Evolutionary conservation across 139 green algal genomes (phyloP), one percentile per base, ranked within the genome.

Genomic region (Dunaliella sp.): DNA sequence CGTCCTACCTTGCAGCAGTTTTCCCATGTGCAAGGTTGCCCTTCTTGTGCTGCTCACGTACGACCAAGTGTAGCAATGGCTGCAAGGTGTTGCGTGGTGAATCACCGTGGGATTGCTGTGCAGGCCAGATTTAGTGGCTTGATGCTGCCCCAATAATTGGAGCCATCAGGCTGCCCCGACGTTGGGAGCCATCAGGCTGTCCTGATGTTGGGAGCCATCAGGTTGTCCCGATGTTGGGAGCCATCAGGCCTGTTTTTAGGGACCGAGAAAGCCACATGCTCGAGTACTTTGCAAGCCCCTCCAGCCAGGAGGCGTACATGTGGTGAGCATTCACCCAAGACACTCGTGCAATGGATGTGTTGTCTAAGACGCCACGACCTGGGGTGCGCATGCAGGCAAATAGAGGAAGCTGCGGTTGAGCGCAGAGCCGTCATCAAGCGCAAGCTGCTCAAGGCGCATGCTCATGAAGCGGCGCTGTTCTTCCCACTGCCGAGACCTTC

Each of bases 391-490:
- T 65, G 48, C 48, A 65, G 48, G n/a, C 77, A 88, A 31, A 1
- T 80, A n/a, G 48, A 88, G 33, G 36, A 7, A 1, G 3, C 25
- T 3, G 81, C 85, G 80, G 2, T 88, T 1, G 80, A 36, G 7
- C 3, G 72, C 1, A 30, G 85, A 22, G 80, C 80, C 1, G 1
- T 72, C 2, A 65, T 88, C 80, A 88, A 88, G 80, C 80, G 85
- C 12, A n/a, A 79, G 25, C 59, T 88, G 85, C 31, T 83, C 31
- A 32, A 33, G 26, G 31, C n/a, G 1, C 33, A 30, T 1, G 80
- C 80, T 1, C 28, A 80, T 72, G 85, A 88, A 33, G 77, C 85
- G 28, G 85, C 85, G 1, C 58, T 87, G 21, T 87, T 84, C 77
- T 84, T 84, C 57, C 84, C 84, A 7, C 3, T 86, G 73, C 73